Conservation (phyloP, 495 filamentous ascomycete genomes). For the Aspergillus kassunensis region DNA sequence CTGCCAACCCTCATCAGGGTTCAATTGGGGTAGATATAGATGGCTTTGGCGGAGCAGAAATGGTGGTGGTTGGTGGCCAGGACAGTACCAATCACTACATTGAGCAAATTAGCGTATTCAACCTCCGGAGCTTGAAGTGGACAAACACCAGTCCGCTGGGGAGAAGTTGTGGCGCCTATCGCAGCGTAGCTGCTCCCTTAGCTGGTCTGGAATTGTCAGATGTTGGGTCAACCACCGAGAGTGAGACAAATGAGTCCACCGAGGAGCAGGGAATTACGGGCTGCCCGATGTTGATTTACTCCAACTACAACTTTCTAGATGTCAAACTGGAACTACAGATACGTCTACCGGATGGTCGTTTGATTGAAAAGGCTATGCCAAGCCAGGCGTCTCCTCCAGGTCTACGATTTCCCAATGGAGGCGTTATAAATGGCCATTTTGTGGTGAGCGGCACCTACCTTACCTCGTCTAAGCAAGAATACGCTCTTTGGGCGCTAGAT, state of each 20-base stretch:
- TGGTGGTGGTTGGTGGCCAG: slow-evolving; percentile 95
- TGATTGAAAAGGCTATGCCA: slow-evolving; percentile 85
- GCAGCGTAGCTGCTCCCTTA: slow-evolving; percentile 87
- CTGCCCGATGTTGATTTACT: slow-evolving; percentile 94
- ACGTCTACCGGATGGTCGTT: slow-evolving; percentile 73
- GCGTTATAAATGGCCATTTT: slow-evolving; percentile 89
- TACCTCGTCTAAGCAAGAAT: slow-evolving; percentile 96
- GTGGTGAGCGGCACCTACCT: slow-evolving; percentile 96
- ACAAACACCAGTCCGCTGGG: slow-evolving; percentile 79
- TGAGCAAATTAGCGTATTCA: slow-evolving; percentile 97
- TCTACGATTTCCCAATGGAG: slow-evolving; percentile 90
- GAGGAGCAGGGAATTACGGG: slow-evolving; percentile 49
- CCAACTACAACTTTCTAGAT: slow-evolving; percentile 97
- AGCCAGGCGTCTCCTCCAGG: slow-evolving; percentile 84
- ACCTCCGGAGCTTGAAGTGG: slow-evolving; percentile 94
- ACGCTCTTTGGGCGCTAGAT: slow-evolving; percentile 94
- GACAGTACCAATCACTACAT: slow-evolving; percentile 98
- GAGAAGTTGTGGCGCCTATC: slow-evolving; percentile 90
- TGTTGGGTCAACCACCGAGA: slow-evolving; percentile 55
- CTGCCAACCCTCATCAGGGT: slow-evolving; percentile 75
- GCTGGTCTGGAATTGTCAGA: slow-evolving; percentile 62
- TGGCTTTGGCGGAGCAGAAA: slow-evolving; percentile 88
- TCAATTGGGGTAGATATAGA: slow-evolving; percentile 82
- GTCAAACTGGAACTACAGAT: slow-evolving; percentile 95
- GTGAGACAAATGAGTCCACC: slow-evolving; percentile 33